These are phyloP conservation scores for Aspergillus cavernicola DNA, from an alignment of 495 filamentous ascomycete genomes.

Conservation along the genomic window DNA sequence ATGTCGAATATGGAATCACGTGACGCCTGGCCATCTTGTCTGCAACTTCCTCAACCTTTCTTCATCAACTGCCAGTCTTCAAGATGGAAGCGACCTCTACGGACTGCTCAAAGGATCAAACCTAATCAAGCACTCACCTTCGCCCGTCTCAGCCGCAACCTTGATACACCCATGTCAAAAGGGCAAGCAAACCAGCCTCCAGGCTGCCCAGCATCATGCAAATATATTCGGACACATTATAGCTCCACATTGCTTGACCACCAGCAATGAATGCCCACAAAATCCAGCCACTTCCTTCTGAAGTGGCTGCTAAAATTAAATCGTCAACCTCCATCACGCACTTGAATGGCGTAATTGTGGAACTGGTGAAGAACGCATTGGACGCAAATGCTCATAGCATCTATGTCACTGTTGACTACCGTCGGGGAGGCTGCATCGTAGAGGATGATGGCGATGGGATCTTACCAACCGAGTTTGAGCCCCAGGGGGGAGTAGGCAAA, in stretches of 20 bases:
- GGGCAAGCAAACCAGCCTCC: slow-evolving; percentile 3
- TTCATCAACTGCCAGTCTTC: background rate
- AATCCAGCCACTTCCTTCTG: slow-evolving; percentile 68
- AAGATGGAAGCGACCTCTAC: background rate
- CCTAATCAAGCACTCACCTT: no score
- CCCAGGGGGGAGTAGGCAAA: slow-evolving; percentile 69
- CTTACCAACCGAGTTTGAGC: slow-evolving; percentile 61
- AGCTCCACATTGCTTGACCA: background rate
- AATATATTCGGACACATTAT: slow-evolving; percentile 1
- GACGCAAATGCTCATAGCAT: slow-evolving; percentile 75
- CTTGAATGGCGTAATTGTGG: slow-evolving; percentile 66
- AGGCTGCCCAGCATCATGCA: background rate
- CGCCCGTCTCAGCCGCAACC: background rate
- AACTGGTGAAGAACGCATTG: slow-evolving; percentile 80
- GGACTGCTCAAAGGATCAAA: no score
- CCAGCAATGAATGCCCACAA: slow-evolving; percentile 20
- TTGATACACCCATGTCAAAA: background rate
- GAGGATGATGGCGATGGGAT: slow-evolving; percentile 91
- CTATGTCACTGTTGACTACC: slow-evolving; percentile 68
- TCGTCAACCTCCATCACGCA: slow-evolving; percentile 77
- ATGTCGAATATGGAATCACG: background rate
- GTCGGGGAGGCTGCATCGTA: slow-evolving; percentile 72
- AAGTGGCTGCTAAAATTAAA: slow-evolving; percentile 81
- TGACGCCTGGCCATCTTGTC: background rate
- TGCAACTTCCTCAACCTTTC: background rate